These are phyloP conservation scores for Diaporthe sp. DNA, from an alignment of 2,329 filamentous ascomycete species.

Conservation along the genomic window DNA sequence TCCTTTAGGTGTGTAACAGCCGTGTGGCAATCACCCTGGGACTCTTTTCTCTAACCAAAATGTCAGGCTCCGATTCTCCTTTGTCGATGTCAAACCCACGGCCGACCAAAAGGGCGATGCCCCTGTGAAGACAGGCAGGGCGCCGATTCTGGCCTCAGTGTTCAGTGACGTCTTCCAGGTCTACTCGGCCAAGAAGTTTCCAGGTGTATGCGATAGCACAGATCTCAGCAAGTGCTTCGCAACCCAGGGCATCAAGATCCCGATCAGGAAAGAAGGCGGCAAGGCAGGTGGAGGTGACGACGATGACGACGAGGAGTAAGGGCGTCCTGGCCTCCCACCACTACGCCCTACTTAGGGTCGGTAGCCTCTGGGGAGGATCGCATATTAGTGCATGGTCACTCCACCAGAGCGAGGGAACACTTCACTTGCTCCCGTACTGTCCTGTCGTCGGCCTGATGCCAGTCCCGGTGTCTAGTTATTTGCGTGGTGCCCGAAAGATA, in stretches of 20 bases:
- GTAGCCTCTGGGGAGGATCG: neutral
- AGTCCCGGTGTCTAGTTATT: neutral
- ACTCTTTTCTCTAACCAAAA: slow-evolving; percentile 10
- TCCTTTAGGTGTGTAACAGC: slow-evolving; percentile 78
- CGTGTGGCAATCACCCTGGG: no score
- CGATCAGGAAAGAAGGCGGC: slow-evolving; percentile 87
- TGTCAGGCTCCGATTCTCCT: slow-evolving; percentile 74
- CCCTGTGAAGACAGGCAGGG: slow-evolving; percentile 79
- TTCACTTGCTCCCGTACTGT: neutral
- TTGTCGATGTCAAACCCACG: slow-evolving; percentile 79
- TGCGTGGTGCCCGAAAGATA: neutral
- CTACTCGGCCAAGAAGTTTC: slow-evolving; percentile 98
- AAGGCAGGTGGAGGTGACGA: slow-evolving; percentile 62
- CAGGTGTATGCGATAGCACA: slow-evolving; percentile 95
- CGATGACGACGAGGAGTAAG: slow-evolving; percentile 53
- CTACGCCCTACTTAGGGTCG: neutral
- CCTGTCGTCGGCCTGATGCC: neutral
- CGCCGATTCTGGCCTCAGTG: slow-evolving; percentile 85
- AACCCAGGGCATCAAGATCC: slow-evolving; percentile 94
- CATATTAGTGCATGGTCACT: neutral
- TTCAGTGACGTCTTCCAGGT: slow-evolving; percentile 94
- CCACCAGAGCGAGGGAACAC: neutral
- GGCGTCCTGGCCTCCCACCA: neutral
- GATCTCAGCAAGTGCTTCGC: slow-evolving; percentile 93
- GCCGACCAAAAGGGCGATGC: slow-evolving; percentile 37